Evolutionary conservation across 441 rosid genomes (phyloP).

Genomic region (Gossypium gossypioides): DNA sequence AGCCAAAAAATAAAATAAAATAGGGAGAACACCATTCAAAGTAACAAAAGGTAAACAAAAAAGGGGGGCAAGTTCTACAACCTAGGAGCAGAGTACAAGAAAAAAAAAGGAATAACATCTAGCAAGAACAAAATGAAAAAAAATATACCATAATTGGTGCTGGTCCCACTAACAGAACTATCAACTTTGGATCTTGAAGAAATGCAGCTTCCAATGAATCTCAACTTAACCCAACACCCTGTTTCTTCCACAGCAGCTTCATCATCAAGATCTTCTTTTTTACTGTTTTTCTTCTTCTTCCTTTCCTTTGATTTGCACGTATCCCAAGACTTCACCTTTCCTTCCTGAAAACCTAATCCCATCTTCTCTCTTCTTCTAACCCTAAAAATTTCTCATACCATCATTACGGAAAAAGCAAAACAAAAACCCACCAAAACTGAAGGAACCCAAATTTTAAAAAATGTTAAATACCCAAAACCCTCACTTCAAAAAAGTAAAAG

Average conservation of each 20-base stretch:
- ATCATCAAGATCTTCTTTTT: conserved; percentile 23
- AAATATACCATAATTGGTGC: conserved; percentile 49
- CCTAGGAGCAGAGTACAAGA: background rate
- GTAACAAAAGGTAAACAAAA: background rate
- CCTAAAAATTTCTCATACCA: conserved; percentile 34
- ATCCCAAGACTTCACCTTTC: conserved; percentile 35
- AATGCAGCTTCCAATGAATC: conserved; percentile 69
- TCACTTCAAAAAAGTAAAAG: background rate
- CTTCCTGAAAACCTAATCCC: conserved; percentile 37
- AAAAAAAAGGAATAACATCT: background rate
- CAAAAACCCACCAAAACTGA: conserved; percentile 20
- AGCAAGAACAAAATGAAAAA: conserved; percentile 3
- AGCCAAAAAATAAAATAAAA: background rate
- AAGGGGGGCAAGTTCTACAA: background rate
- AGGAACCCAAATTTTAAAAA: conserved; percentile 17
- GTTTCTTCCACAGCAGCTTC: conserved; percentile 26
- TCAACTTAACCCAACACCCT: conserved; percentile 75
- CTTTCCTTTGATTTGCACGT: conserved; percentile 38
- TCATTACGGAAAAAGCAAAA: background rate
- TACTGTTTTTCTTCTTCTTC: conserved; percentile 35
- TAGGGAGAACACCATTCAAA: background rate
- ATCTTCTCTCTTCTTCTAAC: conserved; percentile 23
- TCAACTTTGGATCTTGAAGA: conserved; percentile 92
- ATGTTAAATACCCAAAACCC: background rate
- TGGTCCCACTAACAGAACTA: conserved; percentile 62